These are phyloP conservation scores for Rhodamnia rubescens DNA, from an alignment of 345 rosid genomes.

Conservation along the genomic window DNA sequence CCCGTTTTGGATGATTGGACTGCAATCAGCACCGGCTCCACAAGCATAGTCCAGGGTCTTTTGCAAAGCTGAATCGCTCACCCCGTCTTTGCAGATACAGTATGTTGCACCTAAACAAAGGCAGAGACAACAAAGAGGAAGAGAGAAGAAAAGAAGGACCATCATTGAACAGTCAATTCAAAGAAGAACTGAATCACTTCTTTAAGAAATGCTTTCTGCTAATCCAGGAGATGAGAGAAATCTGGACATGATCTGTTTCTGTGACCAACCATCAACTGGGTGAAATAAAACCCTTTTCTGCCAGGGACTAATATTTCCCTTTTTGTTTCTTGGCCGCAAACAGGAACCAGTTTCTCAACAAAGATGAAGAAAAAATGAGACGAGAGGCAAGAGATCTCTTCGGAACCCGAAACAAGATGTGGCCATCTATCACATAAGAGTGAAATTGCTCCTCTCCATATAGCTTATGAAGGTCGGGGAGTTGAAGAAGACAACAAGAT, in stretches of 20 bases:
- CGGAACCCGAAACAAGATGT: not conserved
- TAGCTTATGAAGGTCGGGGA: not conserved
- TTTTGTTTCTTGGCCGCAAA: not conserved
- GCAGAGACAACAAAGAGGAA: not conserved
- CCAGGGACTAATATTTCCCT: not conserved
- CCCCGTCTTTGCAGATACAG: slow-evolving; percentile 70
- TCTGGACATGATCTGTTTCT: not conserved
- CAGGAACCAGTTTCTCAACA: not conserved
- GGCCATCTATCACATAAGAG: not conserved
- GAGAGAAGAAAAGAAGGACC: not conserved
- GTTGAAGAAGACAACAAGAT: not conserved
- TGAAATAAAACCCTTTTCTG: not conserved
- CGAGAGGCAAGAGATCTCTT: not conserved
- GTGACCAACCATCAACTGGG: not conserved
- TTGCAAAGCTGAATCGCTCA: slow-evolving; percentile 40
- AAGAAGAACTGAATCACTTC: not conserved
- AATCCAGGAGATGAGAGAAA: not conserved
- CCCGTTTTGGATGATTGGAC: slow-evolving; percentile 47
- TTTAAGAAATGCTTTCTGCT: not conserved
- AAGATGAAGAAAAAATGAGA: not conserved
- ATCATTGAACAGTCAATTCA: not conserved
- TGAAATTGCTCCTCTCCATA: not conserved
- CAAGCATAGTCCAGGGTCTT: slow-evolving; percentile 83
- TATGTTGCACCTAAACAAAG: slow-evolving; percentile 37
- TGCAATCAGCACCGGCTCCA: slow-evolving; percentile 76